Conservation (phyloP, 83 land plant species). For the Isoetes engelmannii region DNA sequence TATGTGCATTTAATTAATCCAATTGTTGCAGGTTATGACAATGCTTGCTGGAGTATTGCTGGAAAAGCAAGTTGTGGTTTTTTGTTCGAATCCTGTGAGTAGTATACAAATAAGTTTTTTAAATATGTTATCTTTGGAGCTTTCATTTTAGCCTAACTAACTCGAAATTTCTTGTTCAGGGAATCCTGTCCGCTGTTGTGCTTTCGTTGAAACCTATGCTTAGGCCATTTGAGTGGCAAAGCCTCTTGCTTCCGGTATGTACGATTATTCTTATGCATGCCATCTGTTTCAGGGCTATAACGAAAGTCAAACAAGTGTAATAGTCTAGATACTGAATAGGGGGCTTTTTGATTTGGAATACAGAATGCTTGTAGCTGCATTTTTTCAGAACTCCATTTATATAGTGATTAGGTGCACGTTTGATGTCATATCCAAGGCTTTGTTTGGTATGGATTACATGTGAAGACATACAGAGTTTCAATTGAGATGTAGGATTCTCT, state of each 20-base stretch:
- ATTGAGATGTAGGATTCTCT: too few relatives aligned
- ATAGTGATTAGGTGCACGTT: too few relatives aligned
- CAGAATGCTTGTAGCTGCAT: too few relatives aligned
- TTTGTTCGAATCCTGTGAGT: slow-evolving; percentile 82
- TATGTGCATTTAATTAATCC: background rate
- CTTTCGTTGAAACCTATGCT: slow-evolving; percentile 84
- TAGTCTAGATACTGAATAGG: too few relatives aligned
- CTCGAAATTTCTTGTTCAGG: slow-evolving; percentile 41
- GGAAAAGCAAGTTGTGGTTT: slow-evolving; percentile 87
- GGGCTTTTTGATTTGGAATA: too few relatives aligned
- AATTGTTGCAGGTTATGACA: slow-evolving; percentile 53
- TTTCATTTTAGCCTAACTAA: background rate
- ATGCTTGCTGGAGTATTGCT: slow-evolving; percentile 65
- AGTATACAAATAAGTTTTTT: background rate
- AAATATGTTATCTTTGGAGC: background rate
- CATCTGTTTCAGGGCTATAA: too few relatives aligned
- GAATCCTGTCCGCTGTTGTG: slow-evolving; percentile 74
- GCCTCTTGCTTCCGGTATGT: slow-evolving; percentile 77
- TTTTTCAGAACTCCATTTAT: too few relatives aligned
- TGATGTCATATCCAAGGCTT: too few relatives aligned
- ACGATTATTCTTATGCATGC: too few relatives aligned
- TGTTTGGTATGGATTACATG: too few relatives aligned
- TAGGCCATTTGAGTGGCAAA: slow-evolving; percentile 95
- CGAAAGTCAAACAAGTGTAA: too few relatives aligned
- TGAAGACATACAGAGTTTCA: too few relatives aligned